Evolutionary conservation across 768 basidiomycete genomes (phyloP), one percentile per base, ranked within the genome.

Genomic region (Hericium erinaceus): DNA sequence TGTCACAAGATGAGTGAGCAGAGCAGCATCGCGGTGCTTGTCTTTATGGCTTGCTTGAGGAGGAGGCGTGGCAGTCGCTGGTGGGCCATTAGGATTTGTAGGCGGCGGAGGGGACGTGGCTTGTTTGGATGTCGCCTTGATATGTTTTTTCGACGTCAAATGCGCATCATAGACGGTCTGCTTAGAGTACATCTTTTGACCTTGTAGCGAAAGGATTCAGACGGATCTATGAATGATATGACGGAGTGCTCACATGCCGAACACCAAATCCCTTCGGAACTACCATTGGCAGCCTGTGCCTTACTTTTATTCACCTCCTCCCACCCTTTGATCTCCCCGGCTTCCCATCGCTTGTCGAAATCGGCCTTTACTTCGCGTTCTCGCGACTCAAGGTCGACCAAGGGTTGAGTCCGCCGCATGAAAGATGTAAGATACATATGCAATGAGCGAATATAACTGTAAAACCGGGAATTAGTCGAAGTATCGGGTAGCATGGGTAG

Each of bases 161-260:
- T 98, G 97, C 2, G 94, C 94, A 60, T 97, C 91, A 69, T 94
- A 99, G 9, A 99, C 97, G 0, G 97, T 98, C 70, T 98, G 92
- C 70, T 98, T 99, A 12, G 95, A 82, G 71, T 98, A 98, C 57
- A 81, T 76, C 68, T 95, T 97, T 72, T 98, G 93, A 69, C 95
- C 95, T 98, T 65, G 24, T 33, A 39, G 37, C 48, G 52, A 18
- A 48, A 40, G 33, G 44, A 40, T 37, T 41, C 54, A 54, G 58
- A 57, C 48, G 54, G 58, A 38, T 57, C 59, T 52, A 44, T 10
- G 16, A 46, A 57, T 6, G 18, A 53, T 48, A 51, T 51, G 50
- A 13, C 3, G 48, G 63, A 57, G 20, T 53, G 78, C 92, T 74
- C 74, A 94, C 94, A 97, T 48, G 92, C 86, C 40, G 86, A 74